Base-by-base conservation (phyloP, 2,329 filamentous ascomycete species). In the Fusarium nelsonii region DNA sequence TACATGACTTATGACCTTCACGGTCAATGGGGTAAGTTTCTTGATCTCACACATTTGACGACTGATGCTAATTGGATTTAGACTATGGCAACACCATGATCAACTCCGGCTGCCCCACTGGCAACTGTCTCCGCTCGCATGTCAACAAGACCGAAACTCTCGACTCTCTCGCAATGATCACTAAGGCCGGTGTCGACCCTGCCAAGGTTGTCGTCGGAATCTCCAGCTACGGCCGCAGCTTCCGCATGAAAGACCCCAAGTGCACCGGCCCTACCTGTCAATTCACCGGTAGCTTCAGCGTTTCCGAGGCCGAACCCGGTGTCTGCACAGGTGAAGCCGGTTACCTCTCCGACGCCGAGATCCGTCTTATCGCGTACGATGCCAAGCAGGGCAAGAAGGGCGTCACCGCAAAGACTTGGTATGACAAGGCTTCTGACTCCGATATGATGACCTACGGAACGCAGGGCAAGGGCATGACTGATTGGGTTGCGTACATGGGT, bases 121-220 rank as follows among this genome's bases (percentile, higher is more conserved):
- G 77, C 3, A 76, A 76, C 65, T 78, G 81, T 46, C 73, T 82
- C 2, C 77, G 78, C 1, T 76, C 73, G 0, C 79, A 81, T 61
- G 71, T 81, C 63, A 82, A 83, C 71, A 53, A 74, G 43, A 82
- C 80, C 6, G 80, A 82, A 51, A 81, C 79, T 2, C 37, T 68
- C 6, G 71, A 70, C n/a, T 67, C 80, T 0, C 66, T 83, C 14
- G 61, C 76, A 2, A 82, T 80, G 77, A 72, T 80, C 34, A 80
- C 78, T 2, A 80, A 78, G 48, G 77, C 78, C 2, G 78, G 78
- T 4, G 78, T 78, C 0, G 69, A 74, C 2, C 72, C 77, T 0
- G 65, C 71, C 52, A 80, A 78, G 69, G 44, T 78, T 8, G 54
- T 77, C 14, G 65, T 78, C 16, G 76, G 76, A 6, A 57, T 76